Conservation (phyloP, 2,329 filamentous ascomycete genomes). For the Phialophora macrospora region DNA sequence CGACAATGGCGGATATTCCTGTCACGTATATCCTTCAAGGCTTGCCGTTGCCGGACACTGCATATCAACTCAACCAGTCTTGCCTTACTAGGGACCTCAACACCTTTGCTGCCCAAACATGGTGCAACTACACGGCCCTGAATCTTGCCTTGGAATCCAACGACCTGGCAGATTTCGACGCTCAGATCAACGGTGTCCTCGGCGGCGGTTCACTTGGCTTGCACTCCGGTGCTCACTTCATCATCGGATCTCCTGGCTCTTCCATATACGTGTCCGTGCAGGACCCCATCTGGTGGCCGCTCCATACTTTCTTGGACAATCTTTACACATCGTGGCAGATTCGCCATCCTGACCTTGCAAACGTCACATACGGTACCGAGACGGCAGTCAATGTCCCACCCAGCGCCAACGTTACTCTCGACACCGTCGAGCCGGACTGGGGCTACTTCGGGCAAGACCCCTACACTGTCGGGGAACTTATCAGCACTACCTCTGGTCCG, state of each 20-base stretch:
- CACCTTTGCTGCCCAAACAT: slow-evolving; percentile 36
- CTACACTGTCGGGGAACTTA: slow-evolving; percentile 35
- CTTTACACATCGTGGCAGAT: slow-evolving; percentile 39
- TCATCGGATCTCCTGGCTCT: slow-evolving; percentile 36
- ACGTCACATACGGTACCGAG: slow-evolving; percentile 34
- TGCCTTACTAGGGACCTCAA: slow-evolving; percentile 41
- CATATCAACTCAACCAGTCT: slow-evolving; percentile 35
- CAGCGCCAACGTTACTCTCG: slow-evolving; percentile 38
- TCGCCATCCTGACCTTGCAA: slow-evolving; percentile 35
- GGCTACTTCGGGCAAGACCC: slow-evolving; percentile 33
- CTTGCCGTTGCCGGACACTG: slow-evolving; percentile 34
- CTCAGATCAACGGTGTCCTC: slow-evolving; percentile 36
- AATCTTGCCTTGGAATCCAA: slow-evolving; percentile 29
- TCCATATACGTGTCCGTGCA: slow-evolving; percentile 37
- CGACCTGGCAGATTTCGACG: slow-evolving; percentile 28
- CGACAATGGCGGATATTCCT: slow-evolving; percentile 37
- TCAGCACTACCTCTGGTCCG: slow-evolving; percentile 39
- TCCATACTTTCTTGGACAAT: slow-evolving; percentile 39
- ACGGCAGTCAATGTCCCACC: slow-evolving; percentile 39
- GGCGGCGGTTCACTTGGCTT: slow-evolving; percentile 35
- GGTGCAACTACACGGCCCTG: slow-evolving; percentile 35
- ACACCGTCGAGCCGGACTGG: slow-evolving; percentile 34
- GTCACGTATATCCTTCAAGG: slow-evolving; percentile 33
- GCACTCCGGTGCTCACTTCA: slow-evolving; percentile 40
- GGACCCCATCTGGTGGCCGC: slow-evolving; percentile 40